These are phyloP conservation scores for Mucor mucedo DNA, from an alignment of 371 early-diverging fungal species.

Conservation along the genomic window DNA sequence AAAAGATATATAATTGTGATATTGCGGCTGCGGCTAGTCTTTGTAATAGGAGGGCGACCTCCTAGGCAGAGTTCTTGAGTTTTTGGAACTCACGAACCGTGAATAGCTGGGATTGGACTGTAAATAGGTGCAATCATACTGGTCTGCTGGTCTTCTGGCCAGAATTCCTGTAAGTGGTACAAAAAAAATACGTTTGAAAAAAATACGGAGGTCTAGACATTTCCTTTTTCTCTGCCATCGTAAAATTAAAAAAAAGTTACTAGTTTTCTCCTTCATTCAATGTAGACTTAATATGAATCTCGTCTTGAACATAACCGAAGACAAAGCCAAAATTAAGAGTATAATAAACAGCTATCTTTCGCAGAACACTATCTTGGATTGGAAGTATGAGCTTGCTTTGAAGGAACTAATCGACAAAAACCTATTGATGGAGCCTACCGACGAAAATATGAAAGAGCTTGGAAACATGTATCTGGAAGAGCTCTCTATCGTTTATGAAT, in stretches of 20 bases:
- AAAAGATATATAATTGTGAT: too few species aligned
- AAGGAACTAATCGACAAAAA: slow-evolving; percentile 6
- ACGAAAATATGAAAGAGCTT: slow-evolving; percentile 16
- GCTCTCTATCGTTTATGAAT: background rate
- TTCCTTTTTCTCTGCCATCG: too few species aligned
- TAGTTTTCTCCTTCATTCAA: background rate
- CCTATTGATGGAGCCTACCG: slow-evolving; percentile 11
- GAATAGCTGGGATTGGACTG: too few species aligned
- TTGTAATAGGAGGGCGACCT: too few species aligned
- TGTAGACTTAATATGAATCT: slow-evolving; percentile 10
- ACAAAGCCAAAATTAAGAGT: slow-evolving; percentile 8
- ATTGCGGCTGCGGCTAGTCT: too few species aligned
- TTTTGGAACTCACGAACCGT: too few species aligned
- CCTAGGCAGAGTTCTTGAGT: too few species aligned
- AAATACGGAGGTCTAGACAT: too few species aligned
- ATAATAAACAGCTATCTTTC: slow-evolving; percentile 11
- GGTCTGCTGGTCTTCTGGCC: too few species aligned
- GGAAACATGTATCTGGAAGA: slow-evolving; percentile 14
- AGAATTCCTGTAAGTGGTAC: too few species aligned
- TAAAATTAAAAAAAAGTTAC: background rate
- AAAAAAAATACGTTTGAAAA: too few species aligned
- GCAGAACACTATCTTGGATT: slow-evolving; percentile 15
- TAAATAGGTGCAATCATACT: too few species aligned
- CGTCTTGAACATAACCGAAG: background rate
- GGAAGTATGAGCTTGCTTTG: slow-evolving; percentile 12